A percentile compares a stretch with the other conserved stretches of the same genome.
Conservation (phyloP, 176 grass and related monocot genomes). For the Oryza nivara region DNA sequence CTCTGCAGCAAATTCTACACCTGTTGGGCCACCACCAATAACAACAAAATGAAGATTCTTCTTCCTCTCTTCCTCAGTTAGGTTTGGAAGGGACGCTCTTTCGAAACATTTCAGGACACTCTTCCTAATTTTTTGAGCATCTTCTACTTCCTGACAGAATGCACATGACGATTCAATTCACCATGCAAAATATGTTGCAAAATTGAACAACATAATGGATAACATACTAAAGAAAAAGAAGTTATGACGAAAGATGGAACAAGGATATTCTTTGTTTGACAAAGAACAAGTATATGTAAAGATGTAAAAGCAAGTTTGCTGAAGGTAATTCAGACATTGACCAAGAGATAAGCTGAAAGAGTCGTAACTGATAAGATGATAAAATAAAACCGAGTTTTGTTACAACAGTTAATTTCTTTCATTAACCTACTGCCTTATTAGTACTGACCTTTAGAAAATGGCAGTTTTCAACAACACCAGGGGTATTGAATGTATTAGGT, state of each 20-base stretch:
- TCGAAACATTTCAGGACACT: conserved; percentile 93
- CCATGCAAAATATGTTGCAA: neutral
- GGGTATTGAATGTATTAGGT: conserved; percentile 92
- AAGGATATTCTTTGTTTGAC: neutral
- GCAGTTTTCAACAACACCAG: conserved; percentile 87
- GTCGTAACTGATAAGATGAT: too few species aligned
- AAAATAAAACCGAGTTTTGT: neutral
- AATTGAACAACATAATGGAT: neutral
- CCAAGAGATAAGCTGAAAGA: neutral
- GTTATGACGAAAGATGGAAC: neutral
- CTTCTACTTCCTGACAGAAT: conserved; percentile 81
- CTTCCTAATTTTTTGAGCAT: conserved; percentile 90
- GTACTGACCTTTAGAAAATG: conserved; percentile 89
- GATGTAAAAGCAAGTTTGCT: neutral
- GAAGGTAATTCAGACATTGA: neutral
- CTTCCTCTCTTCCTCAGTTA: conserved; percentile 81
- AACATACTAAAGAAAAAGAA: neutral
- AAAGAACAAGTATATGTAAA: neutral
- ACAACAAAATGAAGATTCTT: conserved; percentile 92
- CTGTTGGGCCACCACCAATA: conserved; percentile 94
- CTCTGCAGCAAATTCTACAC: conserved; percentile 99
- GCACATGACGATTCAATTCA: neutral
- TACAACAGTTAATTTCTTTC: neutral
- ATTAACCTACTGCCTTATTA: neutral
- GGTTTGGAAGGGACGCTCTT: conserved; percentile 74